Conservation (phyloP, 164 flowering plant species). For the Vitis rotundifolia region DNA sequence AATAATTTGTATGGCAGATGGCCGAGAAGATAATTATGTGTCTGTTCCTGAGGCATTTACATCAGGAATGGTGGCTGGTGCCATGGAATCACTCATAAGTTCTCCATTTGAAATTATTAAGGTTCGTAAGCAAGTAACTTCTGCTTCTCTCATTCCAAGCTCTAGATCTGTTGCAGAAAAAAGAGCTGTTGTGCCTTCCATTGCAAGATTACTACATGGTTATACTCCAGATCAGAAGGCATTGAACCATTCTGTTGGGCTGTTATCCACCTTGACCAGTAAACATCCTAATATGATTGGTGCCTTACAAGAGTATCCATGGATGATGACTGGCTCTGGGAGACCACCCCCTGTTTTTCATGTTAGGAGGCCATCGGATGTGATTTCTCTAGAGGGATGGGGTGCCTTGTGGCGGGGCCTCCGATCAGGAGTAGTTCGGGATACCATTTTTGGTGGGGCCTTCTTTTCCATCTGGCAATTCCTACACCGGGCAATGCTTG, state of each 20-base stretch:
- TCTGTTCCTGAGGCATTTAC: constrained; percentile 76
- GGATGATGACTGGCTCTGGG: constrained; percentile 98
- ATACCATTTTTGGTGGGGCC: constrained; percentile 75
- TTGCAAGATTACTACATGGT: constrained; percentile 54
- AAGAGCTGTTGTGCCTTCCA: constrained; percentile 30
- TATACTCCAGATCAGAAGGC: constrained; percentile 58
- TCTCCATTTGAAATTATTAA: constrained; percentile 90
- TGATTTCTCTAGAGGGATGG: constrained; percentile 86
- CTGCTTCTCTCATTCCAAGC: constrained; percentile 49
- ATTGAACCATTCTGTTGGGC: constrained; percentile 54
- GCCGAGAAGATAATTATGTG: constrained; percentile 72
- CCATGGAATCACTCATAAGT: constrained; percentile 56
- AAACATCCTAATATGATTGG: constrained; percentile 56
- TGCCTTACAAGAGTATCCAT: constrained; percentile 77
- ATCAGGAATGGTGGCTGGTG: constrained; percentile 85
- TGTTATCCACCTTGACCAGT: constrained; percentile 57
- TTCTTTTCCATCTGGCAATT: constrained; percentile 89
- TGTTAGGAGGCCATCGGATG: constrained; percentile 51
- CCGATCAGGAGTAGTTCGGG: constrained; percentile 74
- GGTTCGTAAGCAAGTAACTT: constrained; percentile 78
- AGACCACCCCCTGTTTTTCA: constrained; percentile 64
- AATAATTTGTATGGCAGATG: constrained; percentile 52
- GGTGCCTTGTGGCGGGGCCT: constrained; percentile 77
- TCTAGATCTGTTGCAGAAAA: constrained; percentile 30
- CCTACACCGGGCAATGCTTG: constrained; percentile 71